Base-by-base conservation (phyloP, 257 asterid species). In the Salvia hispanica region DNA sequence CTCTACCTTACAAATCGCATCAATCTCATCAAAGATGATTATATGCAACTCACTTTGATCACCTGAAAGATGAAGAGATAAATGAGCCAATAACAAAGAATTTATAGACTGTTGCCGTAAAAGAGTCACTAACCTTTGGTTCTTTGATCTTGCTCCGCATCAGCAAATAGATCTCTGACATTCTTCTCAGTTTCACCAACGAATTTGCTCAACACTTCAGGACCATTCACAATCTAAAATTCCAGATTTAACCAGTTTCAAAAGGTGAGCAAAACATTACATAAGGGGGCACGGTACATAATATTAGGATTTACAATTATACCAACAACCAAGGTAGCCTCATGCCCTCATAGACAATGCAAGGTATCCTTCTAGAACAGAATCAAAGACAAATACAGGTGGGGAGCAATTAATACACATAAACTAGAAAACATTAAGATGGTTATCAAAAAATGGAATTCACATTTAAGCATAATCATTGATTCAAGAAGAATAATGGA, bases 151-250 rank as follows among this genome's bases (percentile, higher is more conserved):
- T 87, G 72, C 85, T 94, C 99, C 64, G 99, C 99, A 84, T 94
- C 99, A 65, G 99, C 98, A 85, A 94, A 94, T 69, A 94, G 84
- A 79, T 94, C 99, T 45, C 99, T 84, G 55, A 94, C 96, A 77
- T 94, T 94, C 80, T 94, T 94, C 80, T 94, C 99, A 54, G 98
- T 91, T 81, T 94, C 99, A 83, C 99, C 99, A 50, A 94, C 99
- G 9, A 87, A 94, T 70, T 94, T 94, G 83, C 98, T 91, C 51
- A 94, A 80, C 68, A 94, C 97, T 80, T 94, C 99, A 61, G 99
- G 99, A 62, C 99, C 99, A 77, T 94, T 94, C 74, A 94, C 97
- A 77, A 94, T 85, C 99, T 94, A 81, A 25, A 77, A 62, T 65
- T 62, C 57, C 73, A 67, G 33, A 70, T 57, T 74, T 57, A 11